Conservation (phyloP, 805 yeast species). For the Myxozyma neglecta region DNA sequence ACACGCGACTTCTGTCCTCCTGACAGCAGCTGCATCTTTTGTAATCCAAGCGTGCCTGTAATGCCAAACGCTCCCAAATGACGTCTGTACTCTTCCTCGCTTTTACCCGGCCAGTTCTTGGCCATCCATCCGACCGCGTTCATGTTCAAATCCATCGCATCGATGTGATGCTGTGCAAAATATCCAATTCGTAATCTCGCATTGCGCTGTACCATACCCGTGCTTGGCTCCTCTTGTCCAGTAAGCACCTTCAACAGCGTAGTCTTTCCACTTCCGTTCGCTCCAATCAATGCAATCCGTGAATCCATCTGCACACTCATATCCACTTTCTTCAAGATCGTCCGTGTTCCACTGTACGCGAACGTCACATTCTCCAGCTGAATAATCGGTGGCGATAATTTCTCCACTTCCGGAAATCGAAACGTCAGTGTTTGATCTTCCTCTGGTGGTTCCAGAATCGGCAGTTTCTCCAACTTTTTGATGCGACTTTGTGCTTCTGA, state of each 20-base stretch:
- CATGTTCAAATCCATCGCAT: slow-evolving; percentile 83
- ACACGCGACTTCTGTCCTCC: slow-evolving; percentile 99
- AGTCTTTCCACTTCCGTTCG: slow-evolving; percentile 99
- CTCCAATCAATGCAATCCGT: slow-evolving; percentile 95
- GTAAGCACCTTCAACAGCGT: slow-evolving; percentile 84
- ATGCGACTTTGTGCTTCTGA: slow-evolving; percentile 98
- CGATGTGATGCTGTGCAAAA: slow-evolving; percentile 98
- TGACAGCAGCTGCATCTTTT: slow-evolving; percentile 82
- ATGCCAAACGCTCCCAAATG: slow-evolving; percentile 97
- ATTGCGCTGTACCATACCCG: slow-evolving; percentile 78
- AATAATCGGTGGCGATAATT: slow-evolving; percentile 87
- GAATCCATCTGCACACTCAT: slow-evolving; percentile 91
- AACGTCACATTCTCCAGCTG: slow-evolving; percentile 84
- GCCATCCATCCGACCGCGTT: slow-evolving; percentile 97
- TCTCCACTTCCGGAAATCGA: slow-evolving; percentile 94
- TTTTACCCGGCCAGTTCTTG: slow-evolving; percentile 81
- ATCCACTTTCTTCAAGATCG: slow-evolving; percentile 74
- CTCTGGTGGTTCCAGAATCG: slow-evolving; percentile 89
- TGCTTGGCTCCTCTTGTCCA: slow-evolving; percentile 70
- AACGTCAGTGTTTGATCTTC: slow-evolving; percentile 83
- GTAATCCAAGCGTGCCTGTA: slow-evolving; percentile 89
- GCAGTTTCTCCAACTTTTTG: slow-evolving; percentile 92
- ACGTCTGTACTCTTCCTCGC: slow-evolving; percentile 95
- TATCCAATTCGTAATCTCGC: slow-evolving; percentile 90
- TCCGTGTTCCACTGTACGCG: slow-evolving; percentile 66